Conservation (phyloP, 2,329 filamentous ascomycete genomes). For the Aspergillus sp. region DNA sequence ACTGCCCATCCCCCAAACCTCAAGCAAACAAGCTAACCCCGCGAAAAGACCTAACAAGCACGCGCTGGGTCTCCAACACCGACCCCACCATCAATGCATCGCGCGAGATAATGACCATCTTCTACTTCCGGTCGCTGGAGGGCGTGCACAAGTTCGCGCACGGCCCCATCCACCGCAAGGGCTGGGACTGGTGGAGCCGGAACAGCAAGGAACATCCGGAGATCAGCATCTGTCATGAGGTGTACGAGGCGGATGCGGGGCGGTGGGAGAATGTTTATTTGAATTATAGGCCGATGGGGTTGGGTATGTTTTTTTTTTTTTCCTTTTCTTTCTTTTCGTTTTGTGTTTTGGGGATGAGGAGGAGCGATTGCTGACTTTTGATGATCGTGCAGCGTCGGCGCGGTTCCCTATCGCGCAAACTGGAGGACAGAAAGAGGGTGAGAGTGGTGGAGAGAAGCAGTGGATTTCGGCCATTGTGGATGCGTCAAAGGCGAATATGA, state of each 20-base stretch:
- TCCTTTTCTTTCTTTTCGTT: not conserved
- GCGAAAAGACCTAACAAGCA: slow-evolving; percentile 3
- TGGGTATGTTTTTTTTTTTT: not conserved
- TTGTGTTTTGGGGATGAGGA: not conserved
- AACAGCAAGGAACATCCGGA: slow-evolving; percentile 6
- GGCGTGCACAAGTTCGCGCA: slow-evolving; percentile 12
- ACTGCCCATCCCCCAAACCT: no score
- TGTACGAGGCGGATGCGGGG: slow-evolving; percentile 7
- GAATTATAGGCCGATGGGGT: slow-evolving; percentile 7
- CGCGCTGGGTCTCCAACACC: slow-evolving; percentile 4
- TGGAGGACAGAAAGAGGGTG: not conserved
- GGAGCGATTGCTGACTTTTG: not conserved
- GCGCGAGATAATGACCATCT: slow-evolving; percentile 1
- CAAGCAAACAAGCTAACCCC: not conserved
- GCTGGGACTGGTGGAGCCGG: slow-evolving; percentile 13
- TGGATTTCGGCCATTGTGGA: slow-evolving; percentile 9
- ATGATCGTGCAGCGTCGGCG: not conserved
- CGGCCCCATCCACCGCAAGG: slow-evolving; percentile 5
- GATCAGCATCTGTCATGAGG: slow-evolving; percentile 14
- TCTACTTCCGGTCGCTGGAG: slow-evolving; percentile 4
- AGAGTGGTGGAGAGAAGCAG: not conserved
- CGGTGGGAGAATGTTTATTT: slow-evolving; percentile 10
- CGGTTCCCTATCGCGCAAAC: not conserved
- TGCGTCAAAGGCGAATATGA: slow-evolving; percentile 8
- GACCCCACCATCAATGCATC: slow-evolving; percentile 1